phyloP scores from a whole-genome alignment of 2,329 filamentous ascomycete species.

The Paracoccidioides brasiliensis region DNA sequence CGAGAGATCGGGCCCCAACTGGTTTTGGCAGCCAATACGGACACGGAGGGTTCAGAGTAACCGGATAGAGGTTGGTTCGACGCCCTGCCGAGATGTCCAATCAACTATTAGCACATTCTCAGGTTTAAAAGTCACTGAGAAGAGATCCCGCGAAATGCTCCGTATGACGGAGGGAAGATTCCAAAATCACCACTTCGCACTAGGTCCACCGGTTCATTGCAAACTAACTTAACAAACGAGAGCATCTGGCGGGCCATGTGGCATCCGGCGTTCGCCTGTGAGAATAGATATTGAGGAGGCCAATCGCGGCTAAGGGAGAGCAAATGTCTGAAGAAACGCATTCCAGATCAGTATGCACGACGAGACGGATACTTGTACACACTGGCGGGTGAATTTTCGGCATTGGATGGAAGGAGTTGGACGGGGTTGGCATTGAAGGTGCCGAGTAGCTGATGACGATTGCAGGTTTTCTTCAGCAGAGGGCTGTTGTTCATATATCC shows the following conservation, averaged over 20 bases:
- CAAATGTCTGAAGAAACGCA: not conserved
- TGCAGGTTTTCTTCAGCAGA: too few species aligned
- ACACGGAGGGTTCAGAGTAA: too few species aligned
- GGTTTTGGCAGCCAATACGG: not conserved
- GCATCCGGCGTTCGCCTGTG: not conserved
- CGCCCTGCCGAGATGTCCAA: too few species aligned
- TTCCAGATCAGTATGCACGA: not conserved
- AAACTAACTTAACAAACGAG: constrained; percentile 11
- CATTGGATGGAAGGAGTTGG: too few species aligned
- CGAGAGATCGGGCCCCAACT: not conserved
- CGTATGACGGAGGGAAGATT: constrained; percentile 51
- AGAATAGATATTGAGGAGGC: not conserved
- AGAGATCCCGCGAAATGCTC: constrained; percentile 19
- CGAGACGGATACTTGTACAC: not conserved
- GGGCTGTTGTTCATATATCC: too few species aligned
- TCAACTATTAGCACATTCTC: too few species aligned
- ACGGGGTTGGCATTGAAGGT: too few species aligned
- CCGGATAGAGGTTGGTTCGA: too few species aligned
- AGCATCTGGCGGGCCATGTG: not conserved
- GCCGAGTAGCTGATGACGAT: too few species aligned
- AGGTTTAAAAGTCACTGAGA: too few species aligned
- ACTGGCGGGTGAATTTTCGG: too few species aligned
- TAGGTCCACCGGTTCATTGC: constrained; percentile 57
- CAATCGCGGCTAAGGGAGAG: not conserved
- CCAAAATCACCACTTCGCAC: constrained; percentile 77